phyloP scores from a whole-genome alignment of 371 early-diverging fungal genomes.

The Syncephalastrum sp. region DNA sequence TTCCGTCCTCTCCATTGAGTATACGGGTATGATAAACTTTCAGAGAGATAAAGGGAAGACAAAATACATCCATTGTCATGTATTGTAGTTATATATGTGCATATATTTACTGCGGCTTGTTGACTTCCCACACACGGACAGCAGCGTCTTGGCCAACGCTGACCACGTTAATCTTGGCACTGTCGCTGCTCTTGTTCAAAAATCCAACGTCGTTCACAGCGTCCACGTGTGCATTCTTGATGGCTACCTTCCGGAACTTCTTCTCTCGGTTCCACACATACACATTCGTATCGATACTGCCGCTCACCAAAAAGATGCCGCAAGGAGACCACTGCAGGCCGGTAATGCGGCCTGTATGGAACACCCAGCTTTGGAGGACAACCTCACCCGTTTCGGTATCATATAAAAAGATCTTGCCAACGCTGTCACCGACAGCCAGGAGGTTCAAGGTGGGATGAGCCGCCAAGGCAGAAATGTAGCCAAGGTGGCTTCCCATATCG shows the following conservation, averaged over 20 bases:
- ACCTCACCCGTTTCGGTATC: slow-evolving; percentile 56
- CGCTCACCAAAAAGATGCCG: slow-evolving; percentile 75
- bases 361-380: slow-evolving; percentile 78
- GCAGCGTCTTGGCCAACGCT: slow-evolving; percentile 83
- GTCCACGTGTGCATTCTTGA: slow-evolving; percentile 85
- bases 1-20: no score
- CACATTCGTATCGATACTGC: slow-evolving; percentile 86
- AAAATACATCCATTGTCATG: no score
- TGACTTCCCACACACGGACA: slow-evolving; percentile 74
- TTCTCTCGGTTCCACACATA: slow-evolving; percentile 87
- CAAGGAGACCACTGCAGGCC: slow-evolving; percentile 79
- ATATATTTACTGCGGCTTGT: slow-evolving; percentile 30
- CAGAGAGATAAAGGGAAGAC: no score
- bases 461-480: slow-evolving; percentile 74
- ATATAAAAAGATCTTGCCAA: slow-evolving; percentile 80
- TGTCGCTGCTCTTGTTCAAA: slow-evolving; percentile 46
- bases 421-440: slow-evolving; percentile 82
- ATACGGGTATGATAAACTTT: no score
- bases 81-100: no score
- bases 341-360: slow-evolving; percentile 88
- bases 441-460: slow-evolving; percentile 71
- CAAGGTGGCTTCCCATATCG: slow-evolving; percentile 53
- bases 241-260: slow-evolving; percentile 73
- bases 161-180: slow-evolving; percentile 47
- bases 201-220: slow-evolving; percentile 76